A percentile compares a stretch with the other conserved stretches of the same genome.
Evolutionary conservation across 345 rosid genomes (phyloP).

Genomic region (Noccaea bulbosa): DNA sequence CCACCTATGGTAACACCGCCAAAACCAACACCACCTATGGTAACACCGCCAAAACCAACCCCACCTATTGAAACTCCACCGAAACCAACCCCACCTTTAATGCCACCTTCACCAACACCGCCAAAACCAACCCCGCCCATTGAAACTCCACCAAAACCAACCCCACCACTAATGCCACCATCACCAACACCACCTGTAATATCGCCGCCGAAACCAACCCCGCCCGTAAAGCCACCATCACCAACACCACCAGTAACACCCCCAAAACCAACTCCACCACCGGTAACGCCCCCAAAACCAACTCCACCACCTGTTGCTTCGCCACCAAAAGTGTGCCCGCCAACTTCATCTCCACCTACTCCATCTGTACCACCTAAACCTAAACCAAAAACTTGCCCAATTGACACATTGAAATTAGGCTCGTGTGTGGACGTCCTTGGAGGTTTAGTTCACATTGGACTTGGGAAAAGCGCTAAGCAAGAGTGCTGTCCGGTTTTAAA

Average conservation of each 20-base stretch:
- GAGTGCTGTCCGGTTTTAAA: constrained; percentile 72
- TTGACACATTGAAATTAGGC: constrained; percentile 66
- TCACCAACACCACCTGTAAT: not conserved
- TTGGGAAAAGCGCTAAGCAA: constrained; percentile 69
- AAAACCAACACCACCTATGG: not conserved
- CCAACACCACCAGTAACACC: constrained; percentile 11
- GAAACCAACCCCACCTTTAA: not conserved
- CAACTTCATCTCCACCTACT: not conserved
- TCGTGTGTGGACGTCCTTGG: constrained; percentile 83
- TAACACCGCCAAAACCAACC: not conserved
- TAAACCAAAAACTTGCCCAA: constrained; percentile 61
- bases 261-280: too few species aligned
- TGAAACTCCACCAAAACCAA: not conserved
- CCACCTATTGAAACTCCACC: not conserved
- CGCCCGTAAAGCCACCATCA: not conserved
- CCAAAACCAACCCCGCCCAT: not conserved
- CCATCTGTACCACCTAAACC: constrained; percentile 29
- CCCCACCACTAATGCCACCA: not conserved
- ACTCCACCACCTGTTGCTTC: not conserved
- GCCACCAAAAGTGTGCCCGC: not conserved
- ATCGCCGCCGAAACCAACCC: not conserved
- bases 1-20: not conserved
- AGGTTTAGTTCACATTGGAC: constrained; percentile 64
- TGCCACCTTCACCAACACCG: too few species aligned
- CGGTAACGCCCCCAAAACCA: not conserved